These are phyloP conservation scores for Phytopythium cucurbitacearum DNA, from an alignment of 352 stramenopile species.

Conservation along the genomic window DNA sequence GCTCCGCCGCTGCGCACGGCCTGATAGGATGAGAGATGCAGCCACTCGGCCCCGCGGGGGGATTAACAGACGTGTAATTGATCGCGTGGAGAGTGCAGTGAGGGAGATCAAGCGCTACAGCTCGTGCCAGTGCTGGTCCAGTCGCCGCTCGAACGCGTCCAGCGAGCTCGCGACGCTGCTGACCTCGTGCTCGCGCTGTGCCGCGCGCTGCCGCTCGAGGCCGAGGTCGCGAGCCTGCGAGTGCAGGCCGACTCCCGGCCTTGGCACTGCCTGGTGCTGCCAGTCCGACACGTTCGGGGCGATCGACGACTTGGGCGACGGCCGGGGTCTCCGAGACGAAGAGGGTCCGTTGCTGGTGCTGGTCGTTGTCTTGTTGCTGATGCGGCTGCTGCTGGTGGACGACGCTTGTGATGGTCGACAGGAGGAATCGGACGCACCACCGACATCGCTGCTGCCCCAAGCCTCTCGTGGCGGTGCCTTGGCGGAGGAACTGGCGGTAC, in stretches of 20 bases:
- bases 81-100: no score
- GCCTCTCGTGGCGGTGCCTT: slow-evolving; percentile 8
- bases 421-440: neutral
- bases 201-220: slow-evolving; percentile 4
- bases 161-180: slow-evolving; percentile 25
- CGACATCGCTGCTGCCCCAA: neutral
- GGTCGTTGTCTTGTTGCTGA: neutral
- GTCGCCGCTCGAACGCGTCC: slow-evolving; percentile 32
- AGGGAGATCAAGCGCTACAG: no score
- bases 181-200: slow-evolving; percentile 6
- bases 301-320: slow-evolving; percentile 22
- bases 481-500: slow-evolving; percentile 4
- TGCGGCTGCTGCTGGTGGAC: slow-evolving; percentile 1
- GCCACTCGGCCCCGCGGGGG: no score
- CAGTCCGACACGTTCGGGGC: slow-evolving; percentile 35
- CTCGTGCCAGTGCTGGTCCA: slow-evolving; percentile 5
- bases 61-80: no score
- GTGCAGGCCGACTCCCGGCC: slow-evolving; percentile 4
- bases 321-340: slow-evolving; percentile 2
- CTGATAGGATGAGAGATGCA: slow-evolving; percentile 13
- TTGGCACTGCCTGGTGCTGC: slow-evolving; percentile 25
- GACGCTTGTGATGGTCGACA: neutral
- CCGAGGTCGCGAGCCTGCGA: slow-evolving; percentile 2
- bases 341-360: slow-evolving; percentile 4
- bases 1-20: slow-evolving; percentile 94